Percentiles rank a stretch among this genome's conserved stretches.
phyloP scores from a whole-genome alignment of 805 yeast species.

The Zygosaccharomyces pseudorouxii region DNA sequence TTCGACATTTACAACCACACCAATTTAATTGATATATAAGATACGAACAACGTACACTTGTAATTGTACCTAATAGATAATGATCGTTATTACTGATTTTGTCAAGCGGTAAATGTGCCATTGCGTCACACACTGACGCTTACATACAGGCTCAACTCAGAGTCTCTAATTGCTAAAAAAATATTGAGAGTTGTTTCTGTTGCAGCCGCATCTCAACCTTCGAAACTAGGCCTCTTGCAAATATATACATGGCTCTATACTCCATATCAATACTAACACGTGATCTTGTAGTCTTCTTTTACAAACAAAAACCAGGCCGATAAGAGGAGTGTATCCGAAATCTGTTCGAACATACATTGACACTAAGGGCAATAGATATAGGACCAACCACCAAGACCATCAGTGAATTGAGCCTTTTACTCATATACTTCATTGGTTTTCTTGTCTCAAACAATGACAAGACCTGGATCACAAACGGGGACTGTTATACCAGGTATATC shows the following conservation, averaged over 20 bases:
- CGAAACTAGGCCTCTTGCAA: no score
- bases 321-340: not conserved
- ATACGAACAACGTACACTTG: conserved; percentile 2
- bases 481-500: conserved; percentile 20
- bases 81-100: not conserved
- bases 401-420: no score
- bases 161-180: no score
- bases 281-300: not conserved
- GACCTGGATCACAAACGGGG: not conserved
- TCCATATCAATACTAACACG: not conserved
- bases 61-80: conserved; percentile 2
- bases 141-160: not conserved
- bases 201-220: no score
- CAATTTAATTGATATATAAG: conserved; percentile 32
- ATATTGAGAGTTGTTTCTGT: no score
- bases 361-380: not conserved
- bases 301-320: not conserved
- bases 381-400: not conserved
- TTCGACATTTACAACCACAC: conserved; percentile 16
- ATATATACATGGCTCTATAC: no score
- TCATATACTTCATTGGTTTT: no score
- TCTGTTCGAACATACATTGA: not conserved
- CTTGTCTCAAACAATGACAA: not conserved
- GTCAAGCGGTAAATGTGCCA: not conserved
- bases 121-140: not conserved